Conservation (phyloP, 1,284 basidiomycete species). For the Malassezia restricta region DNA sequence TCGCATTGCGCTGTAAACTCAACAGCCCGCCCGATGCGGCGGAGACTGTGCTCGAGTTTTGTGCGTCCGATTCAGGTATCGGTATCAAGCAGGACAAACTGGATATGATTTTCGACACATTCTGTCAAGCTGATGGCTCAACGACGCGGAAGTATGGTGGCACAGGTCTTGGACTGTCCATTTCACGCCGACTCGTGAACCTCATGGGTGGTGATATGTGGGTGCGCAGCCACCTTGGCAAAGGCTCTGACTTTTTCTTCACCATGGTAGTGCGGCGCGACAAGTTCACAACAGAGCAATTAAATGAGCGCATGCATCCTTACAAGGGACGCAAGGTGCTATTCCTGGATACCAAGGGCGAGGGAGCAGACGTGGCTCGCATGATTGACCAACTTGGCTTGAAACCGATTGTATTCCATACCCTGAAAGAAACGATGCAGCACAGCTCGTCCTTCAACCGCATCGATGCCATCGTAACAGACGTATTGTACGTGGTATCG, state of each 20-base stretch:
- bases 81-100: conserved; percentile 98
- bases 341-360: conserved; percentile 74
- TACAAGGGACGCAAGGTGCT: conserved; percentile 52
- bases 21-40: conserved; percentile 57
- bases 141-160: conserved; percentile 74
- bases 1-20: conserved; percentile 74
- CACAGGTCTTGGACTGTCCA: conserved; percentile 75
- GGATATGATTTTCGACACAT: conserved; percentile 97
- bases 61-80: conserved; percentile 93
- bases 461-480: conserved; percentile 90
- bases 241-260: conserved; percentile 94
- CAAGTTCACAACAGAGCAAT: conserved; percentile 28
- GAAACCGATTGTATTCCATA: conserved; percentile 64
- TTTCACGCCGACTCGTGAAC: conserved; percentile 69
- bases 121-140: conserved; percentile 84
- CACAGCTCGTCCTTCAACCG: conserved; percentile 68
- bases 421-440: conserved; percentile 60
- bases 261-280: conserved; percentile 54
- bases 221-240: conserved; percentile 79
- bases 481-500: conserved; percentile 73
- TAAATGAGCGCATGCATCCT: conserved; percentile 41
- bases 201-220: conserved; percentile 98
- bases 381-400: conserved; percentile 73
- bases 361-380: conserved; percentile 64
- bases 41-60: conserved; percentile 82